Evolutionary conservation across 805 yeast genomes (phyloP).

Genomic region (Zygosaccharomyces bisporus): DNA sequence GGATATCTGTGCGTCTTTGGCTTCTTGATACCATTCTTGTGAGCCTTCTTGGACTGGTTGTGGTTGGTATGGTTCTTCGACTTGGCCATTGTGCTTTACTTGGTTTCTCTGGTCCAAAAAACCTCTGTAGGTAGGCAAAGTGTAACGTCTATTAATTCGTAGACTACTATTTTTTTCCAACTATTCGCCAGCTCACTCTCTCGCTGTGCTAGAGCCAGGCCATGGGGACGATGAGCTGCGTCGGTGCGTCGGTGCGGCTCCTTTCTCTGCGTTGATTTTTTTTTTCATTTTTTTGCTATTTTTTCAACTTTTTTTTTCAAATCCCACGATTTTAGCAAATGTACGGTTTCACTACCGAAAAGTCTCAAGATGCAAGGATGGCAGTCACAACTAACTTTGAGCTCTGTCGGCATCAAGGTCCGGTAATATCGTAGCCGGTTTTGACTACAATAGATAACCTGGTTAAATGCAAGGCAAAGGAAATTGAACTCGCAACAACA

Average conservation of each 20-base stretch:
- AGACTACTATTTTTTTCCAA: conserved; percentile 1
- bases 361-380: background rate
- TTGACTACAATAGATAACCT: no score
- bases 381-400: background rate
- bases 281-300: background rate
- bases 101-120: conserved; percentile 10
- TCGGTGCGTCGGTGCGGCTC: background rate
- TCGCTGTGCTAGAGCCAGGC: background rate
- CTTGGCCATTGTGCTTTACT: conserved; percentile 71
- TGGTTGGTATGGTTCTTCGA: conserved; percentile 99
- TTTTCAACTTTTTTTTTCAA: no score
- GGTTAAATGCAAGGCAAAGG: no score
- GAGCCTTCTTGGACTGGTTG: conserved; percentile 99
- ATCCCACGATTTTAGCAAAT: no score
- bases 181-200: conserved; percentile 1
- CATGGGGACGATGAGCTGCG: conserved; percentile 1
- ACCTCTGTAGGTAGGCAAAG: background rate
- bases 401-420: background rate
- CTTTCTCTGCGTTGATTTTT: background rate
- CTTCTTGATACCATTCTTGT: conserved; percentile 99
- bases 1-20: conserved; percentile 98
- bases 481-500: no score
- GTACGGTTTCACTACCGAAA: no score
- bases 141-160: background rate
- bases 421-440: no score